Conservation (phyloP, 768 basidiomycete species). For the Leccinum broughii region DNA sequence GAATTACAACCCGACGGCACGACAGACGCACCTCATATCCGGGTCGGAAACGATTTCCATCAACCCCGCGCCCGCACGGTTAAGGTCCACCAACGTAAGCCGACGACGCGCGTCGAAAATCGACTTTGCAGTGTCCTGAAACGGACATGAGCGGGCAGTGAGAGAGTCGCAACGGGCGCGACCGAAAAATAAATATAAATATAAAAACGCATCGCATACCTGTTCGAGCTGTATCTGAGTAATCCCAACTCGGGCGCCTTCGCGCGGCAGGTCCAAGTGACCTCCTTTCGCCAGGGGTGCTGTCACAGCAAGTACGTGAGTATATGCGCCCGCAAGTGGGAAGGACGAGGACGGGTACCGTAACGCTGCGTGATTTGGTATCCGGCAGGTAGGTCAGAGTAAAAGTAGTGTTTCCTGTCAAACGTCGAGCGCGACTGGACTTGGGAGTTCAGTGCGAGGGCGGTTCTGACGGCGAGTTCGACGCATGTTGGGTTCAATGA, state of each 20-base stretch:
- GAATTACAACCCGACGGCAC: neutral
- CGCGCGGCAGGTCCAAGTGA: slow-evolving; percentile 45
- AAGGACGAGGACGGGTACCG: slow-evolving; percentile 41
- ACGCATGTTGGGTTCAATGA: slow-evolving; percentile 67
- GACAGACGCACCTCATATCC: slow-evolving; percentile 63
- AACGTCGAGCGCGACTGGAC: slow-evolving; percentile 78
- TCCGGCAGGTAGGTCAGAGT: slow-evolving; percentile 89
- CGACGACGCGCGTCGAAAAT: slow-evolving; percentile 52
- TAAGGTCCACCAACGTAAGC: slow-evolving; percentile 76
- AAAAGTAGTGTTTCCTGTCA: slow-evolving; percentile 96
- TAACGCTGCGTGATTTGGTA: slow-evolving; percentile 99
- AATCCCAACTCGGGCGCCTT: slow-evolving; percentile 62
- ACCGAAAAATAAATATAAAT: too few relatives aligned
- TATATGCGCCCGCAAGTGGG: neutral
- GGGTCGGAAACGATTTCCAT: slow-evolving; percentile 97
- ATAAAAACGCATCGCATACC: slow-evolving; percentile 42
- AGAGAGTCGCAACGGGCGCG: neutral
- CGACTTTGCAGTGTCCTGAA: slow-evolving; percentile 92
- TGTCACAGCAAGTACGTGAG: slow-evolving; percentile 29
- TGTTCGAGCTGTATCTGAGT: slow-evolving; percentile 97
- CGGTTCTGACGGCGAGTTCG: slow-evolving; percentile 76
- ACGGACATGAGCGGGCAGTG: neutral
- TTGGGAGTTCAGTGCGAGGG: slow-evolving; percentile 68
- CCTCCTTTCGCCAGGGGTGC: slow-evolving; percentile 81
- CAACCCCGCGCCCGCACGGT: slow-evolving; percentile 84